Percentiles rank a stretch among this genome's conserved stretches.
Evolutionary conservation across 2,329 filamentous ascomycete species (phyloP).

Genomic region (Hypoxylon sp.): DNA sequence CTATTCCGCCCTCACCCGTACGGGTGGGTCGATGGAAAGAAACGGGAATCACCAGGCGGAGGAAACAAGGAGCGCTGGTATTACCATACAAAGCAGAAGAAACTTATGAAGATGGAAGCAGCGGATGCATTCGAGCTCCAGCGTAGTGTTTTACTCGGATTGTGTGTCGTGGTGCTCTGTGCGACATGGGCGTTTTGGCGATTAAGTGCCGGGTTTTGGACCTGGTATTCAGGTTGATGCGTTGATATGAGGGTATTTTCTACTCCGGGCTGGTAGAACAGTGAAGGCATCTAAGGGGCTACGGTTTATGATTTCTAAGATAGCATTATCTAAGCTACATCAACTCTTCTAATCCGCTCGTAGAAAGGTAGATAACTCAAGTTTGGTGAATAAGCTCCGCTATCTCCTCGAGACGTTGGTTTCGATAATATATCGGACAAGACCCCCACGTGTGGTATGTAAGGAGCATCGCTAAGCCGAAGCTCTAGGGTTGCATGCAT

Average conservation of each 20-base stretch:
- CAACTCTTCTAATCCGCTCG: not conserved
- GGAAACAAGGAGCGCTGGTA: conserved; percentile 57
- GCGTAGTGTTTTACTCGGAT: conserved; percentile 65
- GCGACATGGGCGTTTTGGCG: conserved; percentile 53
- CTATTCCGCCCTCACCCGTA: conserved; percentile 61
- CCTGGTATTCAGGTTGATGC: conserved; percentile 17
- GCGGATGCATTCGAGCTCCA: conserved; percentile 75
- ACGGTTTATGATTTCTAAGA: conserved; percentile 19
- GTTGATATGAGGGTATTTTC: not conserved
- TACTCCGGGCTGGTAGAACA: not conserved
- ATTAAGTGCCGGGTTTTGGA: conserved; percentile 23
- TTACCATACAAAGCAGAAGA: conserved; percentile 71
- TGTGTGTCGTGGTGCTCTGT: conserved; percentile 59
- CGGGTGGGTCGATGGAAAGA: conserved; percentile 50
- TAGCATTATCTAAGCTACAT: not conserved
- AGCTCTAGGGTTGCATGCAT: conserved; percentile 32
- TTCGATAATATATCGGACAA: not conserved
- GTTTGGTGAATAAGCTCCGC: not conserved
- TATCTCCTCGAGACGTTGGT: not conserved
- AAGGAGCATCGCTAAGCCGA: conserved; percentile 3
- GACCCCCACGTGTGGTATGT: conserved; percentile 24
- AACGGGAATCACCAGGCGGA: conserved; percentile 5
- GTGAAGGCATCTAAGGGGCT: not conserved
- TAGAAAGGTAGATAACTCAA: no score
- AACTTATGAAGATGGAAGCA: conserved; percentile 74